A percentile compares a stretch with the other conserved stretches of the same genome.
Conservation (phyloP, 116 monocot genomes). For the Posidonia oceanica region DNA sequence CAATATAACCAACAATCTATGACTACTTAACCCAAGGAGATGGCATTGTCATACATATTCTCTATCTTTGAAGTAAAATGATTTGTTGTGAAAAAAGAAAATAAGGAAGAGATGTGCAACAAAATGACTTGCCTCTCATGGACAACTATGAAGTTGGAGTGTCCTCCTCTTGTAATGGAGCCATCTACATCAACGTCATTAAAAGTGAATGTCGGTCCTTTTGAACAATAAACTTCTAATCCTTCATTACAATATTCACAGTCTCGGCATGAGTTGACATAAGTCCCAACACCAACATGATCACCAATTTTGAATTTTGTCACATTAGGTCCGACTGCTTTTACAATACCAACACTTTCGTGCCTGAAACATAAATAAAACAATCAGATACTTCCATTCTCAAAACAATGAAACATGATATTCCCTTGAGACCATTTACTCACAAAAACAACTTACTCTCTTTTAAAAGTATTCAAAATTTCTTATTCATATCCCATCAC, state of each 20-base stretch:
- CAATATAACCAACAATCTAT: too few relatives aligned
- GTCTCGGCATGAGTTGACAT: slow-evolving; percentile 68
- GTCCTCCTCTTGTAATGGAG: slow-evolving; percentile 78
- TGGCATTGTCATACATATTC: too few relatives aligned
- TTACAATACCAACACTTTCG: slow-evolving; percentile 68
- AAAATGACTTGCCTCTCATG: slow-evolving; percentile 52
- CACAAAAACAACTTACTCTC: too few relatives aligned
- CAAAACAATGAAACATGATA: too few relatives aligned
- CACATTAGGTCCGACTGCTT: slow-evolving; percentile 45
- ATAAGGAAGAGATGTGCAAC: background rate
- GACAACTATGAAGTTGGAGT: slow-evolving; percentile 65
- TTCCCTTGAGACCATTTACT: too few relatives aligned
- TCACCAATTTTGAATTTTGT: slow-evolving; percentile 62
- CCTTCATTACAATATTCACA: slow-evolving; percentile 54
- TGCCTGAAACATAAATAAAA: slow-evolving; percentile 18
- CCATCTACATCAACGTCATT: slow-evolving; percentile 68
- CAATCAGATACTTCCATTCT: too few relatives aligned
- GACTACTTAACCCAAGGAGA: too few relatives aligned
- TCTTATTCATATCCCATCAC: too few relatives aligned
- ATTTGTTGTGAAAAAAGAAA: background rate
- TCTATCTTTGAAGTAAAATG: too few relatives aligned
- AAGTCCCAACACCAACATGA: slow-evolving; percentile 75
- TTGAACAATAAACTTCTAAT: slow-evolving; percentile 47
- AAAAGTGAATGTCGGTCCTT: slow-evolving; percentile 24
- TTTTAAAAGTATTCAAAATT: too few relatives aligned